Evolutionary conservation across 148 eudicot genomes (phyloP), one percentile per base, ranked within the genome.

Genomic region (Chenopodium berlandieri): DNA sequence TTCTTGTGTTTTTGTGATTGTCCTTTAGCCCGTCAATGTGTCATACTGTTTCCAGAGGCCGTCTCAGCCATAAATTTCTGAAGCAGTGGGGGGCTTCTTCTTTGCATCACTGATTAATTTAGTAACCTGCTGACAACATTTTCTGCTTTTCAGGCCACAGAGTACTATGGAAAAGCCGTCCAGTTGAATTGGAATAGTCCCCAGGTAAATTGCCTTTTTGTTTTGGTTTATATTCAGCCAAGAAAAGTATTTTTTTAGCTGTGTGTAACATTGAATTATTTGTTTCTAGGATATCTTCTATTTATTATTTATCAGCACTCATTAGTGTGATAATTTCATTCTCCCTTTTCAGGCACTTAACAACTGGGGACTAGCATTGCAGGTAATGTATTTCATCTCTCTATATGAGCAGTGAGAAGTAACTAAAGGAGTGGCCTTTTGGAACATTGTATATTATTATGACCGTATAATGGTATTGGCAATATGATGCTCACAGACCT

Each of bases 321-420:
- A 40, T 69, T 11, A 25, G 56, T 62, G 70, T 81, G 75, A 85
- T 76, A 72, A 44, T 54, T 32, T 40, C 27, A n/a, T 84, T 82
- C 13, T 37, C 76, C 75, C 40, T 71, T 89, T 86, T 65, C 91
- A 96, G 98, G 99, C 98, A 54, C 97, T 96, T 63, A 96, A 96
- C 88, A 96, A 96, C 85, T 95, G 97, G 98, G 98, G 98, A 74
- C 96, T 95, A 83, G 98, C 98, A 74, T 86, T 96, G 82, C 99
- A 96, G 97, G 99, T 94, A 87, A 80, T 52, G 22, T 50, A 54
- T 75, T 14, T 70, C 2, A 30, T 62, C 3, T n/a, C 58, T 62
- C 44, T 40, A 40, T 6, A 40, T 40, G 44, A 40, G 58, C 73
- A 70, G 60, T 66, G 40, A 16, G 63, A 69, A 20, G 3, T 58